Conservation (phyloP, 768 basidiomycete species). For the Pholiota conissans region DNA sequence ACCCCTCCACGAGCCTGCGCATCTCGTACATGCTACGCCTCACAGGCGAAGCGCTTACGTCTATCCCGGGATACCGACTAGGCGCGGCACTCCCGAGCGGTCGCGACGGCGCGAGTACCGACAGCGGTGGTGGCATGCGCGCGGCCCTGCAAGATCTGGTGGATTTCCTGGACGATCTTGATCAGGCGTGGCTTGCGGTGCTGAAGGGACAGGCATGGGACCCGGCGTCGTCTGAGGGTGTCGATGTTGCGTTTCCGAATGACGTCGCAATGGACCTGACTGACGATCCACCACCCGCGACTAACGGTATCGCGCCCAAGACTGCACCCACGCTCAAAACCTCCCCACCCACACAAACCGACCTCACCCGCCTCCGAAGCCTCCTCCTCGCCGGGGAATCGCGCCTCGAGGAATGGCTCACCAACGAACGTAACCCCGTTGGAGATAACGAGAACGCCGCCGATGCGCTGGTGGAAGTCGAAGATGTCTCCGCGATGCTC, state of each 20-base stretch:
- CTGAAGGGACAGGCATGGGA: slow-evolving; percentile 71
- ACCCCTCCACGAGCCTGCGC: slow-evolving; percentile 68
- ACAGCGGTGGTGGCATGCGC: slow-evolving; percentile 32
- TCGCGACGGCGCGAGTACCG: too few relatives aligned
- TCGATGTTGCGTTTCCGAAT: slow-evolving; percentile 38
- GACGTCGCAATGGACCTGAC: slow-evolving; percentile 19
- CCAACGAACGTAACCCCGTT: slow-evolving; percentile 21
- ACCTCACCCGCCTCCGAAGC: slow-evolving; percentile 68
- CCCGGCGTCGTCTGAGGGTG: slow-evolving; percentile 32
- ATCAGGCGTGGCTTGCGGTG: slow-evolving; percentile 72
- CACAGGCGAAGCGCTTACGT: slow-evolving; percentile 63
- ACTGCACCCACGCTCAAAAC: slow-evolving; percentile 27
- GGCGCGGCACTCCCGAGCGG: too few relatives aligned
- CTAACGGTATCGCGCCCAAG: background rate
- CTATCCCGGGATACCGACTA: slow-evolving; percentile 59
- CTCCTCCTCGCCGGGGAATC: slow-evolving; percentile 60
- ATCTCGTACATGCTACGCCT: slow-evolving; percentile 69
- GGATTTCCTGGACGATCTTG: slow-evolving; percentile 72
- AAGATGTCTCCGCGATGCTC: slow-evolving; percentile 41
- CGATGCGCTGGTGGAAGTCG: slow-evolving; percentile 26
- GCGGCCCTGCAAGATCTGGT: slow-evolving; percentile 47
- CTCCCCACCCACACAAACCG: slow-evolving; percentile 65
- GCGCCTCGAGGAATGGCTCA: slow-evolving; percentile 70
- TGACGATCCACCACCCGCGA: too few relatives aligned
- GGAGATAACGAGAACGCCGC: slow-evolving; percentile 17